Evolutionary conservation across 2,329 filamentous ascomycete species (phyloP).

Genomic region (Fusarium tupiense): DNA sequence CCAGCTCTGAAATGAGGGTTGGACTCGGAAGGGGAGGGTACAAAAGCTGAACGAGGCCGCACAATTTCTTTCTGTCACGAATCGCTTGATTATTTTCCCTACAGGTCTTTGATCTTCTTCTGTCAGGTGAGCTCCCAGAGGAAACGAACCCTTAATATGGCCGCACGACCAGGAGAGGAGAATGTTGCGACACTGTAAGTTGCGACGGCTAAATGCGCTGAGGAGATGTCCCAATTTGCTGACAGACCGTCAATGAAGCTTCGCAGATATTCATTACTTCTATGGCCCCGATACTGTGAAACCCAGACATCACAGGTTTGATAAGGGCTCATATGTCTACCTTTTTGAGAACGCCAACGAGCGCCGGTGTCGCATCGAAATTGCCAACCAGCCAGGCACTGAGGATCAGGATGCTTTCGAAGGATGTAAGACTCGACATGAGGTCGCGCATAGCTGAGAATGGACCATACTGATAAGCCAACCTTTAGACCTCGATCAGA

Average conservation of each 20-base stretch:
- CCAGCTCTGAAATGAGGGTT: conserved; percentile 5
- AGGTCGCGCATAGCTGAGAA: background rate
- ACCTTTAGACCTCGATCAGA: conserved; percentile 69
- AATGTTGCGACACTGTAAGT: conserved; percentile 62
- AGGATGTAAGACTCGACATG: conserved; percentile 67
- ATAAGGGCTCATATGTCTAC: conserved; percentile 83
- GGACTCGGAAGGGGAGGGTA: conserved; percentile 24
- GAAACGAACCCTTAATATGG: conserved; percentile 50
- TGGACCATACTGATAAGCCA: conserved; percentile 18
- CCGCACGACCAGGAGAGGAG: conserved; percentile 59
- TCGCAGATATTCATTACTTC: conserved; percentile 82
- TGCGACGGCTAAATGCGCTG: background rate
- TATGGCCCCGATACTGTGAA: conserved; percentile 73
- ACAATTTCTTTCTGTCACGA: conserved; percentile 18
- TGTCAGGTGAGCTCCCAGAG: background rate
- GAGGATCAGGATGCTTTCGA: conserved; percentile 83
- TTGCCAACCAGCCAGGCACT: conserved; percentile 79
- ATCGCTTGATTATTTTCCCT: conserved; percentile 2
- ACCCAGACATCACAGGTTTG: conserved; percentile 82
- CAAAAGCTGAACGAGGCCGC: conserved; percentile 39
- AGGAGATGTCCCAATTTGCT: background rate
- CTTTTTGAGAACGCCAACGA: conserved; percentile 78
- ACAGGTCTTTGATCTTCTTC: background rate
- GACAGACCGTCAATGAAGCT: conserved; percentile 58
- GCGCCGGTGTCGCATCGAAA: conserved; percentile 75